Evolutionary conservation across 2,329 filamentous ascomycete genomes (phyloP).

Genomic region (Colletotrichum lindemuthianum): DNA sequence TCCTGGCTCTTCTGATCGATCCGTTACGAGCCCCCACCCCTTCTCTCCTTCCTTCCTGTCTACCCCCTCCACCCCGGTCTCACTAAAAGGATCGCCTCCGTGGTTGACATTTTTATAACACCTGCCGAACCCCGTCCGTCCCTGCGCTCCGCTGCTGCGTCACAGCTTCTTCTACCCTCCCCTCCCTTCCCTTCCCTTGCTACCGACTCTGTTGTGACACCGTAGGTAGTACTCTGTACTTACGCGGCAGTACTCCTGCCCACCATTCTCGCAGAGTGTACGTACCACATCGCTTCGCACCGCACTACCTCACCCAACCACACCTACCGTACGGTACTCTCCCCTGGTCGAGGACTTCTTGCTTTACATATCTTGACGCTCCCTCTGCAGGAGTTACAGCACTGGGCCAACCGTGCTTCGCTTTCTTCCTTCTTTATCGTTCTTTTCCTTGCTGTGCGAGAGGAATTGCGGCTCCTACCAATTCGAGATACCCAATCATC

Average conservation of each 20-base stretch:
- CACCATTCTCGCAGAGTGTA: no score
- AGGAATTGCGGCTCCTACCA: background rate
- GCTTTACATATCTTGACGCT: conserved; percentile 30
- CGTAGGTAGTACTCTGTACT: no score
- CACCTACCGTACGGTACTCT: background rate
- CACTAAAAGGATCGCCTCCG: conserved; percentile 35
- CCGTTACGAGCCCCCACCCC: conserved; percentile 11
- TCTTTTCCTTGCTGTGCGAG: conserved; percentile 20
- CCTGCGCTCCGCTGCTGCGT: conserved; percentile 33
- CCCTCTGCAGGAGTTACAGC: conserved; percentile 28
- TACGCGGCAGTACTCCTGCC: no score
- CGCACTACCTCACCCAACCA: no score
- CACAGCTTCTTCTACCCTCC: conserved; percentile 28
- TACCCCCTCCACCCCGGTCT: conserved; percentile 26
- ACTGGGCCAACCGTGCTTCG: conserved; percentile 12
- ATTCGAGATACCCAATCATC: conserved; percentile 11
- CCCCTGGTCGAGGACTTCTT: conserved; percentile 7
- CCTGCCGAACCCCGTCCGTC: conserved; percentile 35
- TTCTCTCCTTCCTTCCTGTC: conserved; percentile 21
- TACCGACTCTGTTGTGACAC: background rate
- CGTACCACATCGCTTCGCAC: no score
- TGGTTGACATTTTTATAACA: conserved; percentile 36
- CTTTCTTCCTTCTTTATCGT: conserved; percentile 22
- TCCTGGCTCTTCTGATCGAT: conserved; percentile 28
- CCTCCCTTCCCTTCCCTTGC: conserved; percentile 19